Percentiles rank a stretch among this genome's conserved stretches.
Conservation (phyloP, 1,139 yeast species). For the Debaryomyces nepalensis region DNA sequence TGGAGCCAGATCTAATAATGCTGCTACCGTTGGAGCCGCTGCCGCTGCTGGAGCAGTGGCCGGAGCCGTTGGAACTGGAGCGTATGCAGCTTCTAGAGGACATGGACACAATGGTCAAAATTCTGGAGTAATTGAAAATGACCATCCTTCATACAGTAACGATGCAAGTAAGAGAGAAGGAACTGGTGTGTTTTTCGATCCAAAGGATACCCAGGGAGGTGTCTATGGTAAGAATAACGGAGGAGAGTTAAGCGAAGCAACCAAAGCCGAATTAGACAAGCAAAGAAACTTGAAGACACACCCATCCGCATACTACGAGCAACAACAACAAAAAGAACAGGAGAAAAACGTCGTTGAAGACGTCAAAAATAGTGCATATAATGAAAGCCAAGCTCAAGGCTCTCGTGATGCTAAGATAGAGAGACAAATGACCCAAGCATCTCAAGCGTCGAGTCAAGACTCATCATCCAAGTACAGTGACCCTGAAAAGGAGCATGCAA, state of each 20-base stretch:
- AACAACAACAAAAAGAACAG: constrained; percentile 19
- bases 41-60: constrained; percentile 9
- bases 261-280: constrained; percentile 29
- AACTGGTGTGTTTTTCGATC: constrained; percentile 39
- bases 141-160: constrained; percentile 32
- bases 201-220: constrained; percentile 44
- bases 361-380: constrained; percentile 24
- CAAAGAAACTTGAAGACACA: constrained; percentile 34
- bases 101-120: background rate
- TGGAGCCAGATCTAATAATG: constrained; percentile 11
- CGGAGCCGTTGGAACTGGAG: constrained; percentile 13
- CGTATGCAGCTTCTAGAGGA: constrained; percentile 1
- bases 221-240: constrained; percentile 22
- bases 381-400: constrained; percentile 22
- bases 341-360: constrained; percentile 17
- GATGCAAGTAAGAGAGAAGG: constrained; percentile 36
- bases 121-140: constrained; percentile 22
- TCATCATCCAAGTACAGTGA: constrained; percentile 18
- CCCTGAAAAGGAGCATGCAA: constrained; percentile 30
- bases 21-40: constrained; percentile 10
- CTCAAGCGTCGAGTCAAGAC: background rate
- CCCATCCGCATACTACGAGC: constrained; percentile 32
- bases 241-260: constrained; percentile 28
- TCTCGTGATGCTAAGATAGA: constrained; percentile 16
- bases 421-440: background rate